Evolutionary conservation across 495 filamentous ascomycete genomes (phyloP).

Genomic region (Astrothelium macrocarpum): DNA sequence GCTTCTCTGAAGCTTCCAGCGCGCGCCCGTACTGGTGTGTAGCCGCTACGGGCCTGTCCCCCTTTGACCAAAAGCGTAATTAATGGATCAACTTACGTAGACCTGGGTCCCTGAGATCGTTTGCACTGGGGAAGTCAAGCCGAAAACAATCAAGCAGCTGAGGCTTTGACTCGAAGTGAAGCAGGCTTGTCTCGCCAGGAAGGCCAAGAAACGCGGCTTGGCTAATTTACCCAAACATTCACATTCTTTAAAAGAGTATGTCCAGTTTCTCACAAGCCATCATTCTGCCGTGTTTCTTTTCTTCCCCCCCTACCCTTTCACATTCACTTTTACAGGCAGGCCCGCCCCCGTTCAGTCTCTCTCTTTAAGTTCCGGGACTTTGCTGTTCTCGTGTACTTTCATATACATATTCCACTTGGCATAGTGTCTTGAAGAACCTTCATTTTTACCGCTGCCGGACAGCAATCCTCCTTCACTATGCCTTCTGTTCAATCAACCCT

Average conservation of each 20-base stretch:
- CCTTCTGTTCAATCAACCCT: slow-evolving; percentile 2
- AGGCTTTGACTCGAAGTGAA: not conserved
- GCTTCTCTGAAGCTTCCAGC: slow-evolving; percentile 5
- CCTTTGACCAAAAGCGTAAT: slow-evolving; percentile 1
- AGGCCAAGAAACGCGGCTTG: not conserved
- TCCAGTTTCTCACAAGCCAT: not conserved
- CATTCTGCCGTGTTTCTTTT: not conserved
- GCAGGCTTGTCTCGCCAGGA: not conserved
- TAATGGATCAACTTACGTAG: not conserved
- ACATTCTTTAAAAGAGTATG: not conserved
- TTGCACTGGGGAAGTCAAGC: not conserved
- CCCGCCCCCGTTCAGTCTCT: slow-evolving; percentile 4
- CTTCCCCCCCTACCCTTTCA: not conserved
- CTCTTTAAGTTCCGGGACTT: not conserved
- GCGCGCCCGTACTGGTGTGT: not conserved
- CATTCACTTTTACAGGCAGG: slow-evolving; percentile 1
- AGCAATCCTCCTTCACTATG: not conserved
- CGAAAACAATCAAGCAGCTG: slow-evolving; percentile 3
- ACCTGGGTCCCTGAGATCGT: not conserved
- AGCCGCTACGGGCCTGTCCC: not conserved
- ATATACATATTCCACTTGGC: not conserved
- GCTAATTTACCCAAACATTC: not conserved
- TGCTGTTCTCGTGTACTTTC: not conserved
- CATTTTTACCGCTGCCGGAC: not conserved
- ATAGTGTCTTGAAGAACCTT: not conserved